Base-by-base conservation (phyloP, 2,329 filamentous ascomycete species). In the Phoma sp. region DNA sequence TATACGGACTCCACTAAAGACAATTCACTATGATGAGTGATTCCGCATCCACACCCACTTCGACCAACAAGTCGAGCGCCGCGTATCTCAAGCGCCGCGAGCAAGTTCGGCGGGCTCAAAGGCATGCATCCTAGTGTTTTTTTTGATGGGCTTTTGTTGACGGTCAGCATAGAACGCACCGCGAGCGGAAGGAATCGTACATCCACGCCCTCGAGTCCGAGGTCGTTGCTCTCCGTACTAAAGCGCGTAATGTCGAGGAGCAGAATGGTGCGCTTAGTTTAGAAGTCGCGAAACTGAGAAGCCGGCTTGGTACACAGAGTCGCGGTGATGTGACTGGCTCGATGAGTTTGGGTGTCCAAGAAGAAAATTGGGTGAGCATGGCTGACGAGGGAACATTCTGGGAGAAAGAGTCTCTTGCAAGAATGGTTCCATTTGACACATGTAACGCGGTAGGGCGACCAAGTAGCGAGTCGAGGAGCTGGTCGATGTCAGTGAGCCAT, bases 31-130 rank as follows among this genome's bases (percentile, higher is more conserved):
- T 33, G 40, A 12, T 15, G 9, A n/a, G 29, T 36, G 30, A 36
- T 45, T 36, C 42, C 30, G 9, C 42, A 36, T 20, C 30, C 17
- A 11, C 21, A 4, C 20, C 42, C n/a, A 6, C 32, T 20, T 29
- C 50, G 9, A 43, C 45, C 14, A 28, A 60, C 33, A 57, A 57
- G 21, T n/a, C 37, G 5, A 51, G 42, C 42, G 33, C 54, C 1
- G 36, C 56, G 12, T 62, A 57, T 32, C 50, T 56, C 10, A 74
- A 69, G 49, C 64, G 73, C 18, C 63, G 72, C 17, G 73, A 75
- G 42, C 73, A 75, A 62, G 65, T 74, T 4, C 69, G 72, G n/a
- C 65, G 61, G 49, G 73, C 73, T 3, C 73, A 75, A 56, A 57
- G 63, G 66, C 69, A 66, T 21, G 39, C 15, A 18, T 17, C 30